These are phyloP conservation scores for Eleusine coracana DNA, from an alignment of 176 grass and related monocot species.

Conservation along the genomic window DNA sequence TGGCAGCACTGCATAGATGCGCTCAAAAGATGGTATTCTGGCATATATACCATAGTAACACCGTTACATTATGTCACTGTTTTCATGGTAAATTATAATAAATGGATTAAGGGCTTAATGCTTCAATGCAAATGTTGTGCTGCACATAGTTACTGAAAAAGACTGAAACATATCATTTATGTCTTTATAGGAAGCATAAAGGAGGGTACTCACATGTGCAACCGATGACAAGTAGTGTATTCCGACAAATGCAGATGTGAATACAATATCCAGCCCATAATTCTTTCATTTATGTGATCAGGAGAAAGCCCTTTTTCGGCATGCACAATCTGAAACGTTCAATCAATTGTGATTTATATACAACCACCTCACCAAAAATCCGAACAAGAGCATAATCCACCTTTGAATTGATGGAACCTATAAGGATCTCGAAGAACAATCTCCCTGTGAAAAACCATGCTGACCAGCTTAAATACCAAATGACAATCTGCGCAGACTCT, in stretches of 20 bases:
- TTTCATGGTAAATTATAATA: too few species aligned
- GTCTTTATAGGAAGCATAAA: too few species aligned
- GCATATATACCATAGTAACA: too few species aligned
- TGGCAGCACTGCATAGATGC: too few species aligned
- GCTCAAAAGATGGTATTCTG: too few species aligned
- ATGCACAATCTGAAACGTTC: not conserved
- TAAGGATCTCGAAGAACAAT: conserved; percentile 86
- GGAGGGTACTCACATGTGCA: not conserved
- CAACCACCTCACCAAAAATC: conserved; percentile 70
- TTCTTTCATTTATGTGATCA: not conserved
- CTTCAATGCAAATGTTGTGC: too few species aligned
- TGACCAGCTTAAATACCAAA: conserved; percentile 87
- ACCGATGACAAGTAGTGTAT: not conserved
- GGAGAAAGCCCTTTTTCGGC: not conserved
- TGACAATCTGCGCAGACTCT: conserved; percentile 87
- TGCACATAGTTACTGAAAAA: too few species aligned
- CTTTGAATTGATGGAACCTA: conserved; percentile 82
- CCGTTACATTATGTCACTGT: too few species aligned
- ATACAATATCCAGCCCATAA: not conserved
- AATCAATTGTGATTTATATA: not conserved
- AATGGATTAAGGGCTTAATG: too few species aligned
- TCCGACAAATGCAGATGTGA: not conserved
- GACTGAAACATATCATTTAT: too few species aligned
- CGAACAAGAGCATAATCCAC: conserved; percentile 75
- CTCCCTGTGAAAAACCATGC: conserved; percentile 52